Evolutionary conservation across 176 grass and related monocot species (phyloP), one percentile per base, ranked within the genome.

Genomic region (Rhynchospora breviuscula): DNA sequence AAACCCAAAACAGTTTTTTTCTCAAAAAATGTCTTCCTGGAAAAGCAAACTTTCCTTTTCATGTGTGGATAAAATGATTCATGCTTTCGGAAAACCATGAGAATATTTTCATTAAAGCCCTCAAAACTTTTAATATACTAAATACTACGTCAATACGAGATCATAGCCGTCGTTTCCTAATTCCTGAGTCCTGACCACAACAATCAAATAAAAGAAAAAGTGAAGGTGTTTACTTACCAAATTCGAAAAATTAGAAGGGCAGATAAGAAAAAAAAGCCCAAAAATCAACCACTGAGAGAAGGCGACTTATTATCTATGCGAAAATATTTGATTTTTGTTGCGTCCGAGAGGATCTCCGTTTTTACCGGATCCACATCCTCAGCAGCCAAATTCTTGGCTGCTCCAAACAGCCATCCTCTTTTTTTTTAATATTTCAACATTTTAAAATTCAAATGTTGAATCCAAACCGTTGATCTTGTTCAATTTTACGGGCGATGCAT

Each of bases 291-390:
- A 40, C 35, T 75, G 70, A 4, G 45, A 8, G 19, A 75, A 52
- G 49, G 70, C 46, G 70, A 11, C 2, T 40, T 40, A 75, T 75
- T 75, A 75, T 75, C 70, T 21, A 21, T 52, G 70, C 4, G 21
- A 77, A 33, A 77, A 56, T 77, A 29, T 15, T 76, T 76, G 22
- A 17, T 76, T 76, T 76, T 76, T 53, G 19, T 52, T 75, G 21
- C 11, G 19, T 53, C 21, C 10, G 71, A 75, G 46, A 75, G 46
- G 11, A 8, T 52, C 71, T 75, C 71, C 46, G 21, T 75, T 53
- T 75, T 75, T 73, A 73, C 69, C 68, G n/a, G n/a, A n/a, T n/a
- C n/a, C n/a, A n/a, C n/a, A n/a, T n/a, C n/a, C n/a, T n/a, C n/a
- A n/a, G n/a, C n/a, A n/a, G n/a, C n/a, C n/a, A n/a, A n/a, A n/a